Percentiles rank a stretch among this genome's conserved stretches.
These are phyloP conservation scores for Hygrophorus russula DNA, from an alignment of 768 basidiomycete species.

Conservation along the genomic window DNA sequence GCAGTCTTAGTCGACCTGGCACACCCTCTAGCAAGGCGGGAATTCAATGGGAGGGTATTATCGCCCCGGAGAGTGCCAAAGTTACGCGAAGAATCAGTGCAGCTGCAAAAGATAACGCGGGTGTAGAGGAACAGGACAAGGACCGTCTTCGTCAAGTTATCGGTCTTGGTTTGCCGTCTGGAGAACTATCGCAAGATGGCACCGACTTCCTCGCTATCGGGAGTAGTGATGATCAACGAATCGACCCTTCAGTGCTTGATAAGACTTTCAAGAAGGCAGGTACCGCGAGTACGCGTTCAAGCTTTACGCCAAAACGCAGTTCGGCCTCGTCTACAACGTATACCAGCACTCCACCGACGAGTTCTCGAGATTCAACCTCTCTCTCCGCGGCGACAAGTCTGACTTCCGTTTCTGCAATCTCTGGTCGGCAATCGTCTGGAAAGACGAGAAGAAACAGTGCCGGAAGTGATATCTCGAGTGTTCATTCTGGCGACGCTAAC, in stretches of 20 bases:
- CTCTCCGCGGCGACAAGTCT: slow-evolving; percentile 69
- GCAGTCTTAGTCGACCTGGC: slow-evolving; percentile 56
- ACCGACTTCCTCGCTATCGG: slow-evolving; percentile 29
- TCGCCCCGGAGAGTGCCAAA: slow-evolving; percentile 26
- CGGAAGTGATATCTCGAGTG: slow-evolving; percentile 74
- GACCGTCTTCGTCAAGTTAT: slow-evolving; percentile 23
- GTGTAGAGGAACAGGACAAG: slow-evolving; percentile 32
- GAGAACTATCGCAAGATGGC: slow-evolving; percentile 24
- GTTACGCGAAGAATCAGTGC: slow-evolving; percentile 26
- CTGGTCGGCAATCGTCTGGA: slow-evolving; percentile 60
- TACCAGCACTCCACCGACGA: slow-evolving; percentile 65
- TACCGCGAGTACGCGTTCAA: slow-evolving; percentile 48
- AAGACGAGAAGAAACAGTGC: slow-evolving; percentile 72
- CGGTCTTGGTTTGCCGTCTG: slow-evolving; percentile 22
- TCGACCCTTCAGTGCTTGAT: slow-evolving; percentile 34
- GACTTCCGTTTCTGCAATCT: slow-evolving; percentile 64
- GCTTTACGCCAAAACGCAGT: slow-evolving; percentile 77
- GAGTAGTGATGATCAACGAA: slow-evolving; percentile 49
- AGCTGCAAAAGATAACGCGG: slow-evolving; percentile 27
- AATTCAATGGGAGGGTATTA: slow-evolving; percentile 70
- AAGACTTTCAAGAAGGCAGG: slow-evolving; percentile 60
- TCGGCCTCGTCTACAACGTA: slow-evolving; percentile 86
- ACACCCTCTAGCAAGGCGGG: slow-evolving; percentile 59
- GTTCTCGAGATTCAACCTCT: slow-evolving; percentile 80
- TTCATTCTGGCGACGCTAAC: slow-evolving; percentile 57